A percentile compares a stretch with the other conserved stretches of the same genome.
Conservation (phyloP, 2,329 filamentous ascomycete genomes). For the Fonsecaea nubica region DNA sequence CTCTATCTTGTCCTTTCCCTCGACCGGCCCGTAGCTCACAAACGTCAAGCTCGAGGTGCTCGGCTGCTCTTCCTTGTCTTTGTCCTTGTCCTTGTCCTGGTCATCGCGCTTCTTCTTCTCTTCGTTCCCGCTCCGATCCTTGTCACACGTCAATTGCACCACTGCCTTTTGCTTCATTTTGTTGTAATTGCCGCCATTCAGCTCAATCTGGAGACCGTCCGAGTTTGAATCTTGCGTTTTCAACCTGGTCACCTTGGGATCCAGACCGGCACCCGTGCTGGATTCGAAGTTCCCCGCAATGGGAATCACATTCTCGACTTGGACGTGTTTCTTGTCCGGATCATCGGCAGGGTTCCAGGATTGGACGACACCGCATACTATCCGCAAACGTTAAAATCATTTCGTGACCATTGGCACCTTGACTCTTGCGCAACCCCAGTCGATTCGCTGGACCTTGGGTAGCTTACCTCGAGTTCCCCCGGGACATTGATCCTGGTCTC, state of each 20-base stretch:
- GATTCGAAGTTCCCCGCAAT: constrained; percentile 43
- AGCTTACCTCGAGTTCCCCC: constrained; percentile 69
- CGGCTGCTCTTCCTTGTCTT: constrained; percentile 36
- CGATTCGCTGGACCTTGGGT: background rate
- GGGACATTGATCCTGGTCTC: constrained; percentile 68
- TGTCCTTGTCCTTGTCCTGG: constrained; percentile 12
- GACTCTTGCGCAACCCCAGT: constrained; percentile 14
- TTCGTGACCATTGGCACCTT: background rate
- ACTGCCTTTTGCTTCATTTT: constrained; percentile 72
- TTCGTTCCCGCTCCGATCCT: constrained; percentile 70
- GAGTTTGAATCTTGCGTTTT: constrained; percentile 69
- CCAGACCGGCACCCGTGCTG: constrained; percentile 62
- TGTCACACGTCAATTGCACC: constrained; percentile 84
- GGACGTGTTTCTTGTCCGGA: constrained; percentile 40
- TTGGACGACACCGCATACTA: constrained; percentile 38
- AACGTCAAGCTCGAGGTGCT: constrained; percentile 71
- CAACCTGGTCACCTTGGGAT: constrained; percentile 70
- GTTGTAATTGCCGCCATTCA: constrained; percentile 65
- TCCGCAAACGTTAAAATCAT: constrained; percentile 22
- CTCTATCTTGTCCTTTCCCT: constrained; percentile 53
- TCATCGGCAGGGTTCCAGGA: constrained; percentile 40
- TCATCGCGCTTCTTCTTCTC: constrained; percentile 40
- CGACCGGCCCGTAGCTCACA: constrained; percentile 70
- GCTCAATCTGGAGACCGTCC: constrained; percentile 73
- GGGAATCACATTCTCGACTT: constrained; percentile 42